Percentiles rank a stretch among this genome's conserved stretches.
Evolutionary conservation across 768 basidiomycete genomes (phyloP).

Genomic region (Rhizopogon sp.): DNA sequence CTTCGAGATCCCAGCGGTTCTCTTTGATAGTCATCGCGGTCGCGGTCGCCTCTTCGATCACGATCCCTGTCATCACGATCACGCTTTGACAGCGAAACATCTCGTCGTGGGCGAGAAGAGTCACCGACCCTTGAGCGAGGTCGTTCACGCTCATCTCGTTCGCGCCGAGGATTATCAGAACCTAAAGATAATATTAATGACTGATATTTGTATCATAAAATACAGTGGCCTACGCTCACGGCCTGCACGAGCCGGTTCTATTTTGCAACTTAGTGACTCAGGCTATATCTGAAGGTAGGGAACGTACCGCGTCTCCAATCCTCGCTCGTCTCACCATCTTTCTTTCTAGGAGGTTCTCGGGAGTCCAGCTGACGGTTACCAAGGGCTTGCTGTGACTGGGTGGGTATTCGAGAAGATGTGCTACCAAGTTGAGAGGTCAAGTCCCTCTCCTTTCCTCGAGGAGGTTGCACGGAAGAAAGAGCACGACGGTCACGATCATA

Average conservation of each 20-base stretch:
- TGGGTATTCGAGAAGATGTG: slow-evolving; percentile 35
- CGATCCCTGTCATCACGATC: slow-evolving; percentile 35
- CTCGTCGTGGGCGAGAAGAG: slow-evolving; percentile 55
- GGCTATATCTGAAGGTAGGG: slow-evolving; percentile 8
- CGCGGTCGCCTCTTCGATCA: slow-evolving; percentile 29
- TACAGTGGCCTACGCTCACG: slow-evolving; percentile 51
- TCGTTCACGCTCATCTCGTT: slow-evolving; percentile 58
- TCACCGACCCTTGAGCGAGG: slow-evolving; percentile 63
- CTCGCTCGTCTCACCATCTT: slow-evolving; percentile 68
- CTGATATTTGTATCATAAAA: background rate
- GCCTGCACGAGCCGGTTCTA: slow-evolving; percentile 43
- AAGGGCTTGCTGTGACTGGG: slow-evolving; percentile 27
- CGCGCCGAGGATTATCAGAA: slow-evolving; percentile 49
- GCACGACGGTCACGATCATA: slow-evolving; percentile 79
- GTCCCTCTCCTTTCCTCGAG: slow-evolving; percentile 67
- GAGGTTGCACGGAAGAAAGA: slow-evolving; percentile 39
- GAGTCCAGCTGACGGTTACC: slow-evolving; percentile 51
- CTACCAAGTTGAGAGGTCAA: slow-evolving; percentile 51
- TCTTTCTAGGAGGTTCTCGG: slow-evolving; percentile 60
- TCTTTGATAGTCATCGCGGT: slow-evolving; percentile 20
- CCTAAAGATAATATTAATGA: slow-evolving; percentile 30
- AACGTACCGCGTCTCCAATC: slow-evolving; percentile 82
- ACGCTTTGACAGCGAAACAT: slow-evolving; percentile 48
- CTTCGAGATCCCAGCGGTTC: slow-evolving; percentile 15
- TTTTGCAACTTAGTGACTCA: slow-evolving; percentile 27